phyloP scores from a whole-genome alignment of 805 yeast species.

The Cyberlindnera mycetangii region DNA sequence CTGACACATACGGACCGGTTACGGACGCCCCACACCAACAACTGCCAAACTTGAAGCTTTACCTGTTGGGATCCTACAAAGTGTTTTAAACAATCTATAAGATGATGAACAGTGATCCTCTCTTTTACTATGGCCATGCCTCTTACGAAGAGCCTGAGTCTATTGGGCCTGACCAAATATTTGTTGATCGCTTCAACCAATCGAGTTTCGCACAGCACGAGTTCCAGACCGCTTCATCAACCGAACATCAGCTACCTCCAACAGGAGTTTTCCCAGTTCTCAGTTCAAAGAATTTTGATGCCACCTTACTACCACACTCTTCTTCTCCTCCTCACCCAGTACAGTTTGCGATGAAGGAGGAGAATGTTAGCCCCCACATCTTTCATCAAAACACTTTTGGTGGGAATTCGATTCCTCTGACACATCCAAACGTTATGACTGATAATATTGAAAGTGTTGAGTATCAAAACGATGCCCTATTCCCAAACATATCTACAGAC shows the following conservation, averaged over 20 bases:
- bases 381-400: not conserved
- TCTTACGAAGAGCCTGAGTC: not conserved
- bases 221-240: slow-evolving; percentile 6
- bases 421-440: not conserved
- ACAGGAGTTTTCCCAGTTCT: not conserved
- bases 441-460: not conserved
- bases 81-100: not conserved
- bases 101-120: slow-evolving; percentile 8
- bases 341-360: not conserved
- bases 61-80: no score
- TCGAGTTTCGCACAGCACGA: not conserved
- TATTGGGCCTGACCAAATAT: slow-evolving; percentile 2
- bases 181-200: slow-evolving; percentile 1
- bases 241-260: slow-evolving; percentile 6
- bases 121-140: slow-evolving; percentile 1
- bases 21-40: no score
- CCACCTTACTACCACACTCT: not conserved
- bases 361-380: not conserved
- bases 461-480: slow-evolving; percentile 7
- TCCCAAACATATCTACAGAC: slow-evolving; percentile 13
- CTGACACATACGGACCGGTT: not conserved
- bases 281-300: not conserved
- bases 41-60: no score
- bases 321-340: not conserved
- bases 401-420: not conserved